These are phyloP conservation scores for Calamus simplicifolius DNA, from an alignment of 176 grass and related monocot species.

Conservation along the genomic window DNA sequence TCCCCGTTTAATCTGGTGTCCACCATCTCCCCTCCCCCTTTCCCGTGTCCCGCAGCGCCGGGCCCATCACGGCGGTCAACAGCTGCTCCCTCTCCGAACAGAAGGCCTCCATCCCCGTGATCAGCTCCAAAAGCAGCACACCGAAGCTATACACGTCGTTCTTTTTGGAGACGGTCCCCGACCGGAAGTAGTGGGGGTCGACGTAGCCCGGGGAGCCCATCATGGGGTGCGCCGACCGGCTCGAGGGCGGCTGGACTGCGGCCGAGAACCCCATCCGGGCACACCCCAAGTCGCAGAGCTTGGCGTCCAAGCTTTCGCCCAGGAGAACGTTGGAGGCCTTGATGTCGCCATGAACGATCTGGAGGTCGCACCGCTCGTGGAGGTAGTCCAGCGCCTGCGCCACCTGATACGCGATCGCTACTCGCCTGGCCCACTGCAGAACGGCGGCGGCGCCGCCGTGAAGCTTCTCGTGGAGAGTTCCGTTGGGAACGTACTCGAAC, in stretches of 20 bases:
- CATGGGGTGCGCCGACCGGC: constrained; percentile 13
- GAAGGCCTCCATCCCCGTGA: constrained; percentile 84
- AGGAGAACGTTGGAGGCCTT: too few species aligned
- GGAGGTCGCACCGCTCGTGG: too few species aligned
- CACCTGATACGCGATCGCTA: too few species aligned
- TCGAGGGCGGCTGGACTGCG: too few species aligned
- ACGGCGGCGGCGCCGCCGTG: background rate
- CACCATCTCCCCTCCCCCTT: constrained; percentile 23
- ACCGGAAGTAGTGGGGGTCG: constrained; percentile 92
- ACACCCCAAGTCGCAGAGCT: too few species aligned
- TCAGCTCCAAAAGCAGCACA: constrained; percentile 75
- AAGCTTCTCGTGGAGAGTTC: constrained; percentile 47
- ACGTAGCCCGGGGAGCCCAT: constrained; percentile 84
- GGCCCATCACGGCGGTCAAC: constrained; percentile 42
- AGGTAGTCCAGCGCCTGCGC: too few species aligned
- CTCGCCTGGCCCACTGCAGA: background rate
- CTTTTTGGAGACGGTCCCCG: constrained; percentile 83
- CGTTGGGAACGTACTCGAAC: constrained; percentile 47
- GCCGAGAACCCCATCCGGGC: too few species aligned
- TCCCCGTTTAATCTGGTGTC: constrained; percentile 37
- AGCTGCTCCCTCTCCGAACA: constrained; percentile 47
- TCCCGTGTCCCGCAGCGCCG: constrained; percentile 17
- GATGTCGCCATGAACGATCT: too few species aligned
- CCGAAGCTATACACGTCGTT: constrained; percentile 97
- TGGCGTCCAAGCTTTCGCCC: too few species aligned